These are phyloP conservation scores for Metrosideros polymorpha DNA, from an alignment of 441 rosid genomes.

Conservation along the genomic window DNA sequence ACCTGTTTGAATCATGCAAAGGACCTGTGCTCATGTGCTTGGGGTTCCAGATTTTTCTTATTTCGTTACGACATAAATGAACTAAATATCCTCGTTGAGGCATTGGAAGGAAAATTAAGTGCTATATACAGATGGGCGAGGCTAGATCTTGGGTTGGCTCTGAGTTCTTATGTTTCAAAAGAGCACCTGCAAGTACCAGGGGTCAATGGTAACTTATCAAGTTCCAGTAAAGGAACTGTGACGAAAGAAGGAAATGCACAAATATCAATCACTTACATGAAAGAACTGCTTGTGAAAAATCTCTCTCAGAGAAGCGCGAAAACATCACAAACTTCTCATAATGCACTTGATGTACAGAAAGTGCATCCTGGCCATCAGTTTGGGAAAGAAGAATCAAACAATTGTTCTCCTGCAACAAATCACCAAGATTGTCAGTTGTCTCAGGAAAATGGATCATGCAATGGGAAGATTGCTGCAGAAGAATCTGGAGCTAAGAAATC, in stretches of 20 bases:
- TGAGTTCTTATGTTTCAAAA: conserved; percentile 43
- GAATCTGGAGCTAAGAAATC: conserved; percentile 24
- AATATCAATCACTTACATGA: conserved; percentile 16
- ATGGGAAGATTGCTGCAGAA: conserved; percentile 2
- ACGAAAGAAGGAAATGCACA: conserved; percentile 27
- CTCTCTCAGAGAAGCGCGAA: conserved; percentile 16
- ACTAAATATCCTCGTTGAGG: conserved; percentile 84
- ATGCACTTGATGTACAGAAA: conserved; percentile 10
- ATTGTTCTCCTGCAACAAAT: conserved; percentile 19
- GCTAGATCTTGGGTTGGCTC: conserved; percentile 89
- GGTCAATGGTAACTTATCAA: conserved; percentile 20
- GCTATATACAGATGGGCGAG: conserved; percentile 97
- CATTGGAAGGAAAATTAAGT: conserved; percentile 94
- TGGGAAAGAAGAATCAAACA: conserved; percentile 14
- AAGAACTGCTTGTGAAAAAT: conserved; percentile 29
- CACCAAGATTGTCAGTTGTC: conserved; percentile 24
- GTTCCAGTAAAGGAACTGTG: conserved; percentile 22
- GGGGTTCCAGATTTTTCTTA: conserved; percentile 64
- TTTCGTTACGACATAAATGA: conserved; percentile 84
- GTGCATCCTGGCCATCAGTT: conserved; percentile 7
- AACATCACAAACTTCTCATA: conserved; percentile 20
- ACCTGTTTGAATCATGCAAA: conserved; percentile 89
- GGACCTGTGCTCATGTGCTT: conserved; percentile 74
- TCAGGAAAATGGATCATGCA: conserved; percentile 24
- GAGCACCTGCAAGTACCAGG: conserved; percentile 23